Percentiles rank a stretch among this genome's conserved stretches.
These are phyloP conservation scores for Cicer cuneatum DNA, from an alignment of 306 rosid genomes.

Conservation along the genomic window DNA sequence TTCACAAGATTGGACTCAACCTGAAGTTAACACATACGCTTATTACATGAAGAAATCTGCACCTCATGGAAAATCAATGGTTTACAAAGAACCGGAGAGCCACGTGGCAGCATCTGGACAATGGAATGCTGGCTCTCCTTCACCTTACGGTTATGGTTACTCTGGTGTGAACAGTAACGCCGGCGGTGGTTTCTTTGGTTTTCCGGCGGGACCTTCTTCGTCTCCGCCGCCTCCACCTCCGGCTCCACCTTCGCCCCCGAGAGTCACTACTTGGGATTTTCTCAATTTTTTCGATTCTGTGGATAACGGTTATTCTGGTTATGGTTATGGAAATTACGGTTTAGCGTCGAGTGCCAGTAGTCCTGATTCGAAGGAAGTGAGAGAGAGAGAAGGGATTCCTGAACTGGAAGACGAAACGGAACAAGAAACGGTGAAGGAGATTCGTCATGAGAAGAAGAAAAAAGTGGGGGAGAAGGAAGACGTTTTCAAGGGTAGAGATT, in stretches of 20 bases:
- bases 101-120: constrained; percentile 52
- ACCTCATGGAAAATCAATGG: constrained; percentile 57
- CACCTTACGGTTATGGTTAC: constrained; percentile 46
- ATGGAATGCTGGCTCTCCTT: constrained; percentile 56
- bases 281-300: constrained; percentile 70
- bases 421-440: constrained; percentile 59
- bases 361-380: constrained; percentile 91
- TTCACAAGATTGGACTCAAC: constrained; percentile 43
- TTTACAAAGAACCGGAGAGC: constrained; percentile 62
- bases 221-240: constrained; percentile 61
- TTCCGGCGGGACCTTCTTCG: constrained; percentile 42
- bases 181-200: constrained; percentile 65
- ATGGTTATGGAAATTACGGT: constrained; percentile 55
- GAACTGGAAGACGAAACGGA: constrained; percentile 95
- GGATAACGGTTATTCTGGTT: constrained; percentile 61
- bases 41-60: constrained; percentile 74
- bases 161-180: not conserved
- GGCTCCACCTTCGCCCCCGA: constrained; percentile 93
- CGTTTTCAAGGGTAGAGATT: constrained; percentile 44
- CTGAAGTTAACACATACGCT: constrained; percentile 50
- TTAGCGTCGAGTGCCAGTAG: constrained; percentile 75
- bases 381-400: constrained; percentile 97
- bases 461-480: constrained; percentile 46
- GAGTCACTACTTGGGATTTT: constrained; percentile 78
- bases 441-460: constrained; percentile 49